A percentile compares a stretch with the other conserved stretches of the same genome.
Evolutionary conservation across 129 eudicot genomes (phyloP).

Genomic region (Tanacetum coccineum): DNA sequence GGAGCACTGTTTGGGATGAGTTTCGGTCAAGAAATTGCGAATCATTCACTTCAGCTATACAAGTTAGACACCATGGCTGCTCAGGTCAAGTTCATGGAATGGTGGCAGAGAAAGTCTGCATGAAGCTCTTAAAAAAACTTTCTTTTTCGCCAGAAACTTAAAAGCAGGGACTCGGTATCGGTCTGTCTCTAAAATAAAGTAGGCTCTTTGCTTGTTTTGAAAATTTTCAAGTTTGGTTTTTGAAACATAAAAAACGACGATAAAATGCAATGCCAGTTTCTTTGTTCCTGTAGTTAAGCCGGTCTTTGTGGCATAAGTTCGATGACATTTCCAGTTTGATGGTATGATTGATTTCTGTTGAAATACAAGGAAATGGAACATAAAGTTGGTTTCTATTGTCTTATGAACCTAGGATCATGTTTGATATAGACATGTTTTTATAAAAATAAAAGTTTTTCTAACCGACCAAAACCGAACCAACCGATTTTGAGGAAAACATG

Average conservation of each 20-base stretch:
- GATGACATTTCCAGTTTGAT: neutral
- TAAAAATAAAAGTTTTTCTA: no score
- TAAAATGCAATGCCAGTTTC: conserved; percentile 6
- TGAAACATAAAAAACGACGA: neutral
- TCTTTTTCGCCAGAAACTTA: neutral
- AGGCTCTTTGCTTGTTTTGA: conserved; percentile 22
- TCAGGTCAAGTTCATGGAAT: conserved; percentile 70
- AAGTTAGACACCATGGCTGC: conserved; percentile 66
- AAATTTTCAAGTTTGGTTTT: neutral
- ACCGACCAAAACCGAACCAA: no score
- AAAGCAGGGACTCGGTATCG: conserved; percentile 4
- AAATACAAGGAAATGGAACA: neutral
- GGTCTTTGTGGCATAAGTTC: neutral
- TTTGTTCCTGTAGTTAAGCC: neutral
- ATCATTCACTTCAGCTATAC: conserved; percentile 67
- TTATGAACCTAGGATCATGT: neutral
- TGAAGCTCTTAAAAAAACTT: conserved; percentile 15
- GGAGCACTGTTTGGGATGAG: conserved; percentile 78
- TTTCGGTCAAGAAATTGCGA: conserved; percentile 64
- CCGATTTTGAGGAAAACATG: no score
- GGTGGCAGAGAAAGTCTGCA: conserved; percentile 68
- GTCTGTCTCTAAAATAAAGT: conserved; percentile 19
- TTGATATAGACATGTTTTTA: no score
- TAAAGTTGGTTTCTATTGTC: neutral
- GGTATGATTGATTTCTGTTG: neutral